Evolutionary conservation across 495 filamentous ascomycete species (phyloP).

Genomic region (Bombardia bombarda): DNA sequence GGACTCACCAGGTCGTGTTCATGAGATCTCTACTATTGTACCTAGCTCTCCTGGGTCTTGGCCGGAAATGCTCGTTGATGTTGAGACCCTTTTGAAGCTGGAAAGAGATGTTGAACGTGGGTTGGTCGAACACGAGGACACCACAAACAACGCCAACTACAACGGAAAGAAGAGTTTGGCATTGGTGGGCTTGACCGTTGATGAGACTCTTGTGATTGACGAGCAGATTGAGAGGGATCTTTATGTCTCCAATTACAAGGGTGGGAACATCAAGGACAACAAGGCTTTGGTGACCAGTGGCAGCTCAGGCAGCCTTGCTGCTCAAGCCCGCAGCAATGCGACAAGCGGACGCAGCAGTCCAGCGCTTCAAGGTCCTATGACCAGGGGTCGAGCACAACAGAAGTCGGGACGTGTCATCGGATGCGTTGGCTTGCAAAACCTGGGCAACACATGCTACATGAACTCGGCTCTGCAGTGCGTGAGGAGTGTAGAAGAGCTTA

Average conservation of each 20-base stretch:
- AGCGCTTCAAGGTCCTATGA: constrained; percentile 43
- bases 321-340: constrained; percentile 18
- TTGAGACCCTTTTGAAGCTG: constrained; percentile 60
- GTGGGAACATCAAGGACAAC: constrained; percentile 23
- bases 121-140: constrained; percentile 58
- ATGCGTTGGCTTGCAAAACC: constrained; percentile 73
- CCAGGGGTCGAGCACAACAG: constrained; percentile 58
- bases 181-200: constrained; percentile 55
- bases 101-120: constrained; percentile 62
- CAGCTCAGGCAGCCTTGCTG: constrained; percentile 20
- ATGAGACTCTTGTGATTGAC: constrained; percentile 69
- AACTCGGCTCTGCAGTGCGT: constrained; percentile 95
- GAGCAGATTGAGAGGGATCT: constrained; percentile 57
- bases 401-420: constrained; percentile 56
- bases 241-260: constrained; percentile 54
- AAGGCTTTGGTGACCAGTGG: constrained; percentile 28
- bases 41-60: constrained; percentile 42
- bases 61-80: constrained; percentile 62
- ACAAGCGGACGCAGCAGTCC: constrained; percentile 59
- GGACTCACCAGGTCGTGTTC: constrained; percentile 18
- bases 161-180: constrained; percentile 61
- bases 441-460: constrained; percentile 99
- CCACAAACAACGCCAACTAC: constrained; percentile 67
- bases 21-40: constrained; percentile 16
- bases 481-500: constrained; percentile 82